Percentiles rank a stretch among this genome's conserved stretches.
These are phyloP conservation scores for Fusarium miscanthi DNA, from an alignment of 2,329 filamentous ascomycete species.

Conservation along the genomic window DNA sequence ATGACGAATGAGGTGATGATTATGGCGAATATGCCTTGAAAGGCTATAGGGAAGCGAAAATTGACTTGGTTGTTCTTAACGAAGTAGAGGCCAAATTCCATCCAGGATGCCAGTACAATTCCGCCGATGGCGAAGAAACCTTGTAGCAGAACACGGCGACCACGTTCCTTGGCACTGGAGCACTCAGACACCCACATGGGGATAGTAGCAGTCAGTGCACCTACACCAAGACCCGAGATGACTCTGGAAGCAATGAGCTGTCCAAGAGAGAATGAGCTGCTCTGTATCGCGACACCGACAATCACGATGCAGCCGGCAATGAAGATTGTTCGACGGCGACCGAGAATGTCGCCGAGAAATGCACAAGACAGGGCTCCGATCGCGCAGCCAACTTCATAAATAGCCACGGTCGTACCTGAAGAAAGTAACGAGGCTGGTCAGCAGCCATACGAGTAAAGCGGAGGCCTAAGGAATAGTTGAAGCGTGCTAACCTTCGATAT, in stretches of 20 bases:
- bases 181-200: not conserved
- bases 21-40: not conserved
- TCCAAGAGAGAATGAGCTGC: not conserved
- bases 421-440: not conserved
- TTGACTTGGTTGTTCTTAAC: not conserved
- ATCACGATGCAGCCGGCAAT: not conserved
- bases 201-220: not conserved
- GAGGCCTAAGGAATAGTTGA: fast-evolving
- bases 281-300: not conserved
- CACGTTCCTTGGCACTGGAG: not conserved
- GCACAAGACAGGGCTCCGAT: not conserved
- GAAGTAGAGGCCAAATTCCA: not conserved
- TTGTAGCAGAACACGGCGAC: not conserved
- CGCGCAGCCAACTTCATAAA: not conserved
- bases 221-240: not conserved
- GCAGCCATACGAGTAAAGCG: not conserved
- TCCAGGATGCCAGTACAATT: not conserved
- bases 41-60: not conserved
- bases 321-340: not conserved
- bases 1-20: not conserved
- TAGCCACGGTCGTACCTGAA: not conserved
- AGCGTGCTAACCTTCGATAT: not conserved
- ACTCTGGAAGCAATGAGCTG: not conserved
- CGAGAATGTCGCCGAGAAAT: not conserved
- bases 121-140: not conserved